phyloP scores from a whole-genome alignment of 805 yeast species.

The Lipomyces mesembrius region DNA sequence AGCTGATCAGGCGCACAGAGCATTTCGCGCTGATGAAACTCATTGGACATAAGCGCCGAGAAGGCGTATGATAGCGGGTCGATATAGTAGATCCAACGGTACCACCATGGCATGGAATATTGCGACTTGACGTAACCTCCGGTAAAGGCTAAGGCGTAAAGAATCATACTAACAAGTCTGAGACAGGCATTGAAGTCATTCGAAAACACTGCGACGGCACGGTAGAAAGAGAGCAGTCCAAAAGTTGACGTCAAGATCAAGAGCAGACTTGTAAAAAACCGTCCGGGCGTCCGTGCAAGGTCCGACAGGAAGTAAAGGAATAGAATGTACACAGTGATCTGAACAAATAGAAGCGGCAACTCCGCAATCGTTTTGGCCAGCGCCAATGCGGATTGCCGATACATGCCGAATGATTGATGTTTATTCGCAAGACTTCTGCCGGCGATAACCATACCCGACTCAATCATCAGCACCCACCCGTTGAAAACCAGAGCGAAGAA shows the following conservation, averaged over 20 bases:
- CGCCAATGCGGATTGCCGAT: conserved; percentile 69
- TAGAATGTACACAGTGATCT: conserved; percentile 54
- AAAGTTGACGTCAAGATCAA: conserved; percentile 52
- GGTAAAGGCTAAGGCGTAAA: conserved; percentile 49
- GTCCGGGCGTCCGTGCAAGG: conserved; percentile 57
- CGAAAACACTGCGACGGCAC: conserved; percentile 47
- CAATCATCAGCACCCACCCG: conserved; percentile 62
- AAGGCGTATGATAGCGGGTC: conserved; percentile 62
- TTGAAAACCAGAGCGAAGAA: conserved; percentile 62
- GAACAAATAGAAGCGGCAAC: conserved; percentile 55
- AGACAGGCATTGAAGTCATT: conserved; percentile 47
- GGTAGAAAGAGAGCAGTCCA: conserved; percentile 58
- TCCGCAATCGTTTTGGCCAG: conserved; percentile 65
- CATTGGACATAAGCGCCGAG: conserved; percentile 67
- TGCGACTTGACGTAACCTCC: conserved; percentile 59
- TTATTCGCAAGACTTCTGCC: conserved; percentile 66
- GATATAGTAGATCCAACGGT: conserved; percentile 63
- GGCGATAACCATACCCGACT: conserved; percentile 54
- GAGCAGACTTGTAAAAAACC: conserved; percentile 56
- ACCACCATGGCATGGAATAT: conserved; percentile 69
- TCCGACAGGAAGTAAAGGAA: conserved; percentile 59
- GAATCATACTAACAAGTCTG: conserved; percentile 52
- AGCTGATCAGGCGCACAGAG: conserved; percentile 51
- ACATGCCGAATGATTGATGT: conserved; percentile 60
- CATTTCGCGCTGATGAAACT: conserved; percentile 62